A percentile compares a stretch with the other conserved stretches of the same genome.
Conservation (phyloP, 495 filamentous ascomycete genomes). For the Penicillium canescens region DNA sequence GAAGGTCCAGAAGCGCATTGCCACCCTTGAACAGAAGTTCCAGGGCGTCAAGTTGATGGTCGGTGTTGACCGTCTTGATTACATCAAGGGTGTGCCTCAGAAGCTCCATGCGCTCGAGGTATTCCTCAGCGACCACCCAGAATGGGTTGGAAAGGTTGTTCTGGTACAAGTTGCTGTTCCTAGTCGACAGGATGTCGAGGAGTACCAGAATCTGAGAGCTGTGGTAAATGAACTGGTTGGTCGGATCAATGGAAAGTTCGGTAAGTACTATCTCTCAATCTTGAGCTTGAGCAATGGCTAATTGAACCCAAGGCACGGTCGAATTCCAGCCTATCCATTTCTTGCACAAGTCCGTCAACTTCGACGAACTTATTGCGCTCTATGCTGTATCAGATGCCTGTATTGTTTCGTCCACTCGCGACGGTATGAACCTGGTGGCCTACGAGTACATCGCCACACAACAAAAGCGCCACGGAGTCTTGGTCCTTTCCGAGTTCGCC, state of each 20-base stretch:
- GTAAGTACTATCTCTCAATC: conserved; percentile 34
- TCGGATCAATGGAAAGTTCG: conserved; percentile 92
- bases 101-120: conserved; percentile 95
- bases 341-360: conserved; percentile 90
- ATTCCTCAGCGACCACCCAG: conserved; percentile 93
- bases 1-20: conserved; percentile 85
- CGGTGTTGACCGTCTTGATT: conserved; percentile 92
- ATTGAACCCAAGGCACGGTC: conserved; percentile 62
- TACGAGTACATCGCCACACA: conserved; percentile 98
- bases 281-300: conserved; percentile 6
- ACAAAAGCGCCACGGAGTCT: conserved; percentile 79
- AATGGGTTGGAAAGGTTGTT: conserved; percentile 98
- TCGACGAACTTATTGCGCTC: conserved; percentile 89
- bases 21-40: conserved; percentile 83
- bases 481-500: conserved; percentile 95
- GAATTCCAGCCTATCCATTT: conserved; percentile 99
- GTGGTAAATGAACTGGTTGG: conserved; percentile 95
- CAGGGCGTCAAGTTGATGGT: conserved; percentile 96
- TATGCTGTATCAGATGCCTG: conserved; percentile 95
- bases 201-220: conserved; percentile 92
- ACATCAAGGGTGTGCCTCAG: conserved; percentile 97
- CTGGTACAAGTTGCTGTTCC: conserved; percentile 95
- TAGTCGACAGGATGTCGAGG: conserved; percentile 91
- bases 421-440: conserved; percentile 98
- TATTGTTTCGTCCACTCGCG: conserved; percentile 92